Conservation (phyloP, 108 stramenopile genomes). For the Cyclotella cryptica region DNA sequence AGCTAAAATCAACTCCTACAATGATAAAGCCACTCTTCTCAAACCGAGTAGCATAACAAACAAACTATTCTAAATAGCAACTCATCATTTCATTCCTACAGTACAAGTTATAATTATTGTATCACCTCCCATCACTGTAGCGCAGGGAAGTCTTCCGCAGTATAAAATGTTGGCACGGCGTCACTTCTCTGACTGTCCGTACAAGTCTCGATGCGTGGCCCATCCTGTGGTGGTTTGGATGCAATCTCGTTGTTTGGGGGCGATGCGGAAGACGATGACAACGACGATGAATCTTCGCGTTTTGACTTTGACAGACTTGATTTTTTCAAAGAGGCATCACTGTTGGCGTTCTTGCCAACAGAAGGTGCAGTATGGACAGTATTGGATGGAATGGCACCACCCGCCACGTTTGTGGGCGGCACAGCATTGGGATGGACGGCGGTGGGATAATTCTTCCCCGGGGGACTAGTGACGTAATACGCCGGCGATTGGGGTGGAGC, state of each 20-base stretch:
- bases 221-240: background rate
- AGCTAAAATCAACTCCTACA: too few species aligned
- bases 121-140: conserved; percentile 1
- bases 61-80: background rate
- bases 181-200: background rate
- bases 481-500: conserved; percentile 10
- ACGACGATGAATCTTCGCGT: too few species aligned
- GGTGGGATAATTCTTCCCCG: background rate
- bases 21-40: background rate
- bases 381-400: too few species aligned
- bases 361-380: too few species aligned
- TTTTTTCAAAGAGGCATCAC: too few species aligned
- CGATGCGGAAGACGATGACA: too few species aligned
- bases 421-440: background rate
- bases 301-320: too few species aligned
- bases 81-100: background rate
- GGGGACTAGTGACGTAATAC: background rate
- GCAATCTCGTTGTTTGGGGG: background rate
- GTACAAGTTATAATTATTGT: conserved; percentile 2
- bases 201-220: background rate
- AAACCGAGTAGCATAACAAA: background rate
- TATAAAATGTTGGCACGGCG: conserved; percentile 13
- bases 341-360: too few species aligned
- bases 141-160: conserved; percentile 43
- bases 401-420: too few species aligned